Conservation (phyloP, 352 stramenopile species). For the Phytophthora podocarpi region DNA sequence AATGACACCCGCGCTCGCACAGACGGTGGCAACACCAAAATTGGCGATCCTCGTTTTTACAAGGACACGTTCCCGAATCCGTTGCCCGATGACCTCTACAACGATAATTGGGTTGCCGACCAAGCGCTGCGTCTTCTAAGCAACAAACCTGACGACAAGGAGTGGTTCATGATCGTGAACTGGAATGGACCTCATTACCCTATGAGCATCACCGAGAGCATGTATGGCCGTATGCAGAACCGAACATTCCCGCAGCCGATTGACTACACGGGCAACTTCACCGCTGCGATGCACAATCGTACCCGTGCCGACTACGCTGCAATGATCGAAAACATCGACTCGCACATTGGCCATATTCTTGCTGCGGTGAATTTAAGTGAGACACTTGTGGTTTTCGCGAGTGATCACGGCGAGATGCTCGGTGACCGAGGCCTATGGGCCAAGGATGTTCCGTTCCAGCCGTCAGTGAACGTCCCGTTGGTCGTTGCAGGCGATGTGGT, state of each 20-base stretch:
- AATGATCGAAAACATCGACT: slow-evolving; percentile 44
- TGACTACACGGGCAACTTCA: slow-evolving; percentile 40
- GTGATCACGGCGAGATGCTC: slow-evolving; percentile 43
- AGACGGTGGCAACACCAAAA: slow-evolving; percentile 27
- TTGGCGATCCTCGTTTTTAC: slow-evolving; percentile 29
- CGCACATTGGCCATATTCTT: slow-evolving; percentile 36
- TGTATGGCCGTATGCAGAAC: slow-evolving; percentile 35
- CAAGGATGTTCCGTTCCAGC: slow-evolving; percentile 37
- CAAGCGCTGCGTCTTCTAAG: slow-evolving; percentile 29
- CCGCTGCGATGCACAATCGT: slow-evolving; percentile 32
- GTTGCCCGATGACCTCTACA: slow-evolving; percentile 34
- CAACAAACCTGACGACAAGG: slow-evolving; percentile 24
- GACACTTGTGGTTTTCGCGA: slow-evolving; percentile 39
- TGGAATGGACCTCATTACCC: slow-evolving; percentile 47
- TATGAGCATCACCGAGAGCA: slow-evolving; percentile 40
- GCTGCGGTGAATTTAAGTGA: slow-evolving; percentile 35
- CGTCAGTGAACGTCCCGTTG: slow-evolving; percentile 34
- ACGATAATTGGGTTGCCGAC: slow-evolving; percentile 38
- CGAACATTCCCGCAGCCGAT: slow-evolving; percentile 29
- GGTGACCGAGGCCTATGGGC: slow-evolving; percentile 32
- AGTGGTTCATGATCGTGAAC: slow-evolving; percentile 44
- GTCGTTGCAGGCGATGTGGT: slow-evolving; percentile 37
- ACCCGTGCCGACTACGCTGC: slow-evolving; percentile 38
- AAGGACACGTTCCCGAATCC: slow-evolving; percentile 35
- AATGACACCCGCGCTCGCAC: slow-evolving; percentile 28